A percentile compares a stretch with the other conserved stretches of the same genome.
phyloP scores from a whole-genome alignment of 1,139 yeast genomes.

The Williopsis jadinii region DNA sequence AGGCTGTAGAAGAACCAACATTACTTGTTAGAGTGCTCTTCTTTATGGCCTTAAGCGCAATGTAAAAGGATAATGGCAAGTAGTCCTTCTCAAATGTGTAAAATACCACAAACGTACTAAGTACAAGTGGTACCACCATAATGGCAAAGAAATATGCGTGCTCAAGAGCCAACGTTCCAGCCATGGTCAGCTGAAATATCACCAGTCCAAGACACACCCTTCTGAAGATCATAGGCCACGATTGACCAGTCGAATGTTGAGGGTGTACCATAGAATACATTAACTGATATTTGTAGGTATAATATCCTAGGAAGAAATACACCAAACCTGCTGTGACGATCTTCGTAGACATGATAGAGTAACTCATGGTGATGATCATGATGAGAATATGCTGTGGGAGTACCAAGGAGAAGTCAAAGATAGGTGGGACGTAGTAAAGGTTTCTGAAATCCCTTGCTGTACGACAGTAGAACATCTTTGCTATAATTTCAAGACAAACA shows the following conservation, averaged over 20 bases:
- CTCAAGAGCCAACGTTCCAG: slow-evolving; percentile 61
- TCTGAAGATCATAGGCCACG: slow-evolving; percentile 61
- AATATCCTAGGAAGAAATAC: slow-evolving; percentile 56
- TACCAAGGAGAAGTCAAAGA: slow-evolving; percentile 57
- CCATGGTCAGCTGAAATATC: slow-evolving; percentile 58
- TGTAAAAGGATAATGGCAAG: slow-evolving; percentile 50
- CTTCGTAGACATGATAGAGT: slow-evolving; percentile 59
- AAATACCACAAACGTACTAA: slow-evolving; percentile 40
- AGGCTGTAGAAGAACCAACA: not conserved
- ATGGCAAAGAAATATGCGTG: slow-evolving; percentile 49
- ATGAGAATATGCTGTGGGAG: slow-evolving; percentile 61
- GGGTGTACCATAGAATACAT: slow-evolving; percentile 64
- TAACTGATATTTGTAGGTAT: slow-evolving; percentile 59
- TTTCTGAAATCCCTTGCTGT: slow-evolving; percentile 55
- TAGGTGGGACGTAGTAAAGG: slow-evolving; percentile 50
- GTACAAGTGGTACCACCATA: slow-evolving; percentile 45
- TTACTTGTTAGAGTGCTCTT: slow-evolving; percentile 1
- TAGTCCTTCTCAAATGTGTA: slow-evolving; percentile 57
- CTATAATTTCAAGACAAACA: slow-evolving; percentile 31
- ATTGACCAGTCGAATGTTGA: slow-evolving; percentile 64
- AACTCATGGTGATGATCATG: slow-evolving; percentile 52
- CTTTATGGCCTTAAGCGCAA: slow-evolving; percentile 53
- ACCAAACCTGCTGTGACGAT: slow-evolving; percentile 57
- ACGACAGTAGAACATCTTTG: slow-evolving; percentile 35
- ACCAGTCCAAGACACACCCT: slow-evolving; percentile 51